Conservation (phyloP, 306 rosid species). For the Herpetospermum pedunculosum region DNA sequence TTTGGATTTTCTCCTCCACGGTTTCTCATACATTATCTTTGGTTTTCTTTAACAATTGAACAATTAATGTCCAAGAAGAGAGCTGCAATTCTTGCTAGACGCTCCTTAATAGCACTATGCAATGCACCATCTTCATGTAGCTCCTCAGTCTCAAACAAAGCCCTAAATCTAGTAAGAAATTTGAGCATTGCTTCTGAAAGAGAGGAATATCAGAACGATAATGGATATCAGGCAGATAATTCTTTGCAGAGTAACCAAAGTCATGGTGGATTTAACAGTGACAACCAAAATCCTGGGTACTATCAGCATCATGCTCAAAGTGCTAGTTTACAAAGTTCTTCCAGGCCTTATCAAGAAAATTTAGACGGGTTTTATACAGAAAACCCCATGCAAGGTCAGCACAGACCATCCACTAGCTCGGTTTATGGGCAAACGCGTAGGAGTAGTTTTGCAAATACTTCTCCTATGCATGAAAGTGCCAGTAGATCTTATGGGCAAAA, state of each 20-base stretch:
- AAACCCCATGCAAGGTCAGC: neutral
- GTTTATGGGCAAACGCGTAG: neutral
- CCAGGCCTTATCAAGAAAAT: neutral
- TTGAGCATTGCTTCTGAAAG: constrained; percentile 30
- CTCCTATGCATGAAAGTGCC: constrained; percentile 1
- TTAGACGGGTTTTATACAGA: neutral
- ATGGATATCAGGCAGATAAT: constrained; percentile 11
- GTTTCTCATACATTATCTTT: neutral
- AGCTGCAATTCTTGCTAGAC: neutral
- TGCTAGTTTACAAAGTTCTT: constrained; percentile 2
- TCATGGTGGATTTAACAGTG: constrained; percentile 4
- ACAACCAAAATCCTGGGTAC: neutral
- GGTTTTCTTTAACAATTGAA: neutral
- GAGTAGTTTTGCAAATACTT: neutral
- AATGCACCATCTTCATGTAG: neutral
- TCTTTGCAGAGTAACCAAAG: constrained; percentile 1
- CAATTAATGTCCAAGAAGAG: constrained; percentile 2
- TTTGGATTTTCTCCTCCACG: neutral
- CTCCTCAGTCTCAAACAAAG: neutral
- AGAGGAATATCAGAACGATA: constrained; percentile 20
- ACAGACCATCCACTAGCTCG: neutral
- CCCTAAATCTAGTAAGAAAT: constrained; percentile 19
- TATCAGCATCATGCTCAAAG: constrained; percentile 4
- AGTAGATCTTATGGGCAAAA: constrained; percentile 12
- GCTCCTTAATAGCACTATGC: neutral